Evolutionary conservation across 2,329 filamentous ascomycete species (phyloP).

Genomic region (Colletotrichum filicis): DNA sequence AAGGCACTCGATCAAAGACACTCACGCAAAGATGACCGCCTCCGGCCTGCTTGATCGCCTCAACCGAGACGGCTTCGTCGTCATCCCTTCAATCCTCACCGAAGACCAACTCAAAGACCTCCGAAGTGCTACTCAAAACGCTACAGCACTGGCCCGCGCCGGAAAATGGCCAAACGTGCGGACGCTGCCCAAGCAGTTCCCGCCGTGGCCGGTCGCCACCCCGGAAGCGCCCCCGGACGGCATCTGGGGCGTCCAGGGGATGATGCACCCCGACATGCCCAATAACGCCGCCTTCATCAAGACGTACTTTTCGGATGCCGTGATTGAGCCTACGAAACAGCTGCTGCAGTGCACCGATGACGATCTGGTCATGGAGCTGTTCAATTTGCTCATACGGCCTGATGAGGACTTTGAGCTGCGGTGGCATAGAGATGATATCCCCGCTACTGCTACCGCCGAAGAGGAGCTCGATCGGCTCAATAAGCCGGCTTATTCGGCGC

Average conservation of each 20-base stretch:
- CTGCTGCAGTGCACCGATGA: conserved; percentile 69
- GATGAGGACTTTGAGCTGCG: conserved; percentile 76
- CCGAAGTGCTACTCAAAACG: conserved; percentile 66
- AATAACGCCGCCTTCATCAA: conserved; percentile 70
- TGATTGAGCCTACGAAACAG: conserved; percentile 72
- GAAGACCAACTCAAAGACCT: conserved; percentile 66
- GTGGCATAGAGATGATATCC: conserved; percentile 90
- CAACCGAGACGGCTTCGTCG: conserved; percentile 79
- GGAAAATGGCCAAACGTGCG: conserved; percentile 85
- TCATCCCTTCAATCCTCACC: conserved; percentile 73
- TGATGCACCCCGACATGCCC: conserved; percentile 79
- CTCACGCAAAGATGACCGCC: conserved; percentile 5
- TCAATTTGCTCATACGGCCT: conserved; percentile 85
- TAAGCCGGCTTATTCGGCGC: conserved; percentile 76
- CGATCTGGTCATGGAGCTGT: conserved; percentile 85
- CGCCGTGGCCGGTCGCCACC: conserved; percentile 72
- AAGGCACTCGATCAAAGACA: not conserved
- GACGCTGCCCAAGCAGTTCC: conserved; percentile 90
- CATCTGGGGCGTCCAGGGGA: conserved; percentile 91
- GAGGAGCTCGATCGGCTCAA: conserved; percentile 73
- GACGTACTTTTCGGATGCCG: conserved; percentile 76
- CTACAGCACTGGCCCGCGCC: conserved; percentile 71
- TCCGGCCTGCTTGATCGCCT: conserved; percentile 62
- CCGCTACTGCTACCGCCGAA: conserved; percentile 70
- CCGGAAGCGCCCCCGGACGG: conserved; percentile 65